Evolutionary conservation across 2,329 filamentous ascomycete genomes (phyloP), one percentile per base, ranked within the genome.

Genomic region (Plenodomus lindquistii): DNA sequence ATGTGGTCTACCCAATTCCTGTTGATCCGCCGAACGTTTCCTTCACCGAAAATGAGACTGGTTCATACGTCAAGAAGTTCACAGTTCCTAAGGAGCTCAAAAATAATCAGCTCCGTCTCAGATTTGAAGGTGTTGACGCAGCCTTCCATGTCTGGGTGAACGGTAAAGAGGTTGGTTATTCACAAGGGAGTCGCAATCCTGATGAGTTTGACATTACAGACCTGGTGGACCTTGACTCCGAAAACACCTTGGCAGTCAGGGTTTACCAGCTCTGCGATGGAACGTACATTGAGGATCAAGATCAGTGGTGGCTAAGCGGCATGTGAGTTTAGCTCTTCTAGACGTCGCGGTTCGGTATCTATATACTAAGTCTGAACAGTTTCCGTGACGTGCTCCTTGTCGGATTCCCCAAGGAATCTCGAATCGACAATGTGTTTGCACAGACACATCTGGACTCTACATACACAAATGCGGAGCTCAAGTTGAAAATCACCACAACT

Each of bases 91-190:
- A 69, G 2, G 66, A 72, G 7, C 82, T 79, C 74, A 71, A 73
- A n/a, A 73, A 71, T 9, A 63, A 71, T 37, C 84, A 88, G 55
- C 70, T 88, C 16, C 77, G 85, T 15, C 71, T 89, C 18, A 76
- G 86, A 10, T 89, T 89, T 51, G 86, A 89, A 45, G 87, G 87
- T 1, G 86, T 89, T 0, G 86, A 89, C 59, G 85, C 84, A 59
- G 83, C 86, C 0, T 89, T 86, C 59, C 85, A 89, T 65, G 71
- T 89, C 10, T 89, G 81, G 79, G 72, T 89, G 6, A 89, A 89
- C 54, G 84, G 84, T 0, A 64, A 73, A 15, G 71, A 84, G 29
- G 74, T 88, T 2, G 87, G 87, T 2, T 89, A 89, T 59, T 82
- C 82, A 2, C 85, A 89, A 61, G 87, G 86, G 0, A 82, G 82